Evolutionary conservation across 352 stramenopile species (phyloP), one percentile per base, ranked within the genome.

Genomic region (Pilasporangium apinafurcum): DNA sequence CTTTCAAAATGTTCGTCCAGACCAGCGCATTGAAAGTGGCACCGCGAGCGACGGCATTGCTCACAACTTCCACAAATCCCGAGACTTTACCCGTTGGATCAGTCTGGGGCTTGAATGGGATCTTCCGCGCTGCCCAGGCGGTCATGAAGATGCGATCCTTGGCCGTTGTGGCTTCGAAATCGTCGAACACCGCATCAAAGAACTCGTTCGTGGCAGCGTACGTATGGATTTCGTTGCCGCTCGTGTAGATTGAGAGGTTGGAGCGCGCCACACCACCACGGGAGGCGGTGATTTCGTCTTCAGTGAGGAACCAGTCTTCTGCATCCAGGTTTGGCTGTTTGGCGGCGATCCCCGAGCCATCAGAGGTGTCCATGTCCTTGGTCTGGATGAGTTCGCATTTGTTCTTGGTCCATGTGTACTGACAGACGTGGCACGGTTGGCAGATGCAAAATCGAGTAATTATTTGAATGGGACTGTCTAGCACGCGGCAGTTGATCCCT

Each of bases 1-100:
- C 56, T 18, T 87, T 69, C 8, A 76, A 63, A 16, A 83, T 35
- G 32, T 87, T 92, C 28, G 59, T 65, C 77, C 71, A 89, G 7
- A 76, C 58, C 27, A 89, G 64, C 42, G 75, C 63, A 27, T 73
- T 61, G 37, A 75, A 67, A 26, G 77, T 65, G 4, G 69, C 62
- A 6, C 63, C 53, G 8, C 58, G 59, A n/a, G 59, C 37, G 10
- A 70, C 48, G 14, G 67, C 41, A 10, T 60, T 51, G 3, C 59
- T 47, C 10, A 67, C 39, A 2, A 83, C 25, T 8, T 67, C 59
- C 17, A 34, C 48, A 21, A 83, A 59, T 24, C 61, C 64, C 1
- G 68, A 68, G 34, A 59, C 44, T 3, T 59, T 50, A n/a, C 55
- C 51, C 16, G 46, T 49, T 14, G 41, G 38, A 6, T 62, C 42